Base-by-base conservation (phyloP, 192 early-diverging fungal species). In the Coemansia sp. region DNA sequence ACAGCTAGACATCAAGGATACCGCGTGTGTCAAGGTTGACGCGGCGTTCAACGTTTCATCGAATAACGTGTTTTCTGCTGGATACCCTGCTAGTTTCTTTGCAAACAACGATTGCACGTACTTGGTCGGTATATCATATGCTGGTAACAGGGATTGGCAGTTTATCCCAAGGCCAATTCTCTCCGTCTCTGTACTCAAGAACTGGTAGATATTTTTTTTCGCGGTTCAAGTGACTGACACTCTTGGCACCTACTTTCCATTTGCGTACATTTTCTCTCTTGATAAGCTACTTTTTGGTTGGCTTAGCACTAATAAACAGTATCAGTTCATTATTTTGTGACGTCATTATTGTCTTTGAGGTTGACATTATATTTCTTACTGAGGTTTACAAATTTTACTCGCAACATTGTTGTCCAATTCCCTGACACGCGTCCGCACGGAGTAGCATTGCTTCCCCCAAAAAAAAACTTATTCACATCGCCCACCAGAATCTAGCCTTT, bases 41-140 rank as follows among this genome's bases (percentile, higher is more conserved):
- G 13, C 27, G 57, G 57, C 27, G 6, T 60, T 60, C 18, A 60
- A 60, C 57, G 33, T 18, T 33, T n/a, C 57, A 2, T 60, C 57
- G 57, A 60, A 60, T 31, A 60, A 60, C 57, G 31, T 60, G 16
- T 60, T 36, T 16, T 18, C 31, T 33, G 13, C 57, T 2, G 29
- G 57, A 33, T 60, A 34, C 33, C 57, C 57, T n/a, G 33, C 29
- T 33, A 60, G 57, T 16, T 60, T 34, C 57, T 60, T 34, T n/a
- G 57, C 57, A 6, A 60, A 60, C 33, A 31, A 15, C 57, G 57
- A 60, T n/a, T 60, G 57, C 57, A 60, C 57, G 18, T 60, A 60
- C 31, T 18, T 60, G 16, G 57, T 60, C 5, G 57, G 31, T 5
- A 60, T 60, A 15, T 2, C 57, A 11, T 60, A 60, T 33, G 16